Conservation (phyloP, 2,329 filamentous ascomycete species). For the Botrytis elliptica region DNA sequence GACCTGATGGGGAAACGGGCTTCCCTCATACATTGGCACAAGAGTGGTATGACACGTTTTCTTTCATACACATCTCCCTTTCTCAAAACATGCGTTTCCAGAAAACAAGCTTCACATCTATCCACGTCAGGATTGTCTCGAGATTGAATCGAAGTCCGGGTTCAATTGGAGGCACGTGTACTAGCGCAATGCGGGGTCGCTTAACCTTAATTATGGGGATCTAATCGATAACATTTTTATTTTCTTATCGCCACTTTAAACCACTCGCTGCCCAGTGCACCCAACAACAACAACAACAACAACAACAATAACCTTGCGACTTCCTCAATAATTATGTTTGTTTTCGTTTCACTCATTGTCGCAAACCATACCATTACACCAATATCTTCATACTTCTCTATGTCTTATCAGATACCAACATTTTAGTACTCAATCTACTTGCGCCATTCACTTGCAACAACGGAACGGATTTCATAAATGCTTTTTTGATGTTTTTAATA, state of each 20-base stretch:
- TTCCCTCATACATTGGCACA: background rate
- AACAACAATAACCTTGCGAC: background rate
- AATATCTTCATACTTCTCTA: background rate
- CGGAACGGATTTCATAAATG: background rate
- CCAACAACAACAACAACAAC: background rate
- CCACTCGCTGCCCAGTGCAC: conserved; percentile 6
- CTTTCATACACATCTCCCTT: background rate
- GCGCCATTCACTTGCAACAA: background rate
- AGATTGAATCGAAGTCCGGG: background rate
- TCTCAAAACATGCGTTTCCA: conserved; percentile 1
- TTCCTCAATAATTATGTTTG: background rate
- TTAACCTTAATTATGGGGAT: conserved; percentile 2
- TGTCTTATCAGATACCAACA: background rate
- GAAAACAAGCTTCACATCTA: background rate
- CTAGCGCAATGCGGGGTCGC: conserved; percentile 18
- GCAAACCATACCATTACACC: background rate
- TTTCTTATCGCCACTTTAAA: conserved; percentile 18
- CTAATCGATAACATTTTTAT: background rate
- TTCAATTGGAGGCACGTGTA: conserved; percentile 1
- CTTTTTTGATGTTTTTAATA: conserved; percentile 9
- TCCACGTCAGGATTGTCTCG: background rate
- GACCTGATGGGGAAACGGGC: background rate
- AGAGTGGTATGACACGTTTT: background rate
- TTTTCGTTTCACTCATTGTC: background rate
- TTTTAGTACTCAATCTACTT: background rate